Base-by-base conservation (phyloP, 805 yeast species). In the Blastobotrys muscicola region DNA sequence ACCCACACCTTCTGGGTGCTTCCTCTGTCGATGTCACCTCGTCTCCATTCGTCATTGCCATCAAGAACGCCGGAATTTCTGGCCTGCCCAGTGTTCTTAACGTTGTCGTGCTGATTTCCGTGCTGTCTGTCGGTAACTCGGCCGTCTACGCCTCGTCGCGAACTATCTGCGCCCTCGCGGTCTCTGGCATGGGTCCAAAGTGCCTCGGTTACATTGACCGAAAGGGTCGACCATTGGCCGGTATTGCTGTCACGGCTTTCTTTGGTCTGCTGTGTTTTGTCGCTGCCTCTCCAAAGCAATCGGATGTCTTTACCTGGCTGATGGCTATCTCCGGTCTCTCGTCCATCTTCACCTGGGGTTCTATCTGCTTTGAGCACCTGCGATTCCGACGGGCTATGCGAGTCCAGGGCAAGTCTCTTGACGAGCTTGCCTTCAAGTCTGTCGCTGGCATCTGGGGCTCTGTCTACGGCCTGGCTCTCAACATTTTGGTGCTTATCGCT, bases 271-370 rank as follows among this genome's bases (percentile, higher is more conserved):
- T 77, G 31, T 74, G 78, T 38, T 77, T 72, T 54, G 64, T 81
- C 39, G 74, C 82, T 36, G 82, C 82, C 4, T 73, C 81, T 33
- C 60, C 69, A 10, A 64, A 71, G 6, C 68, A 78, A 53, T 71
- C 70, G 41, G 72, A 64, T 6, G 80, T 82, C 26, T 85, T 84
- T 65, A 68, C 69, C 51, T 84, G 92, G 92, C 62, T 84, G 61
- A 67, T 81, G 54, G 82, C 89, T n/a, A 61, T 84, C 30, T 78
- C 86, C 34, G 89, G 89, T 48, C 67, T 84, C 50, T 77, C 87
- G 0, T 78, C 87, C n/a, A 68, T 83, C 47, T 76, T 82, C 63
- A 79, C 85, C 31, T 84, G 94, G 94, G 81, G 80, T 41, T 74
- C 85, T 5, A 78, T 83, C 50, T 78, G 82, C 56, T 63, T 74